Evolutionary conservation across 371 early-diverging fungal species (phyloP), one percentile per base, ranked within the genome.

Genomic region (Batrachochytrium dendrobatidis): DNA sequence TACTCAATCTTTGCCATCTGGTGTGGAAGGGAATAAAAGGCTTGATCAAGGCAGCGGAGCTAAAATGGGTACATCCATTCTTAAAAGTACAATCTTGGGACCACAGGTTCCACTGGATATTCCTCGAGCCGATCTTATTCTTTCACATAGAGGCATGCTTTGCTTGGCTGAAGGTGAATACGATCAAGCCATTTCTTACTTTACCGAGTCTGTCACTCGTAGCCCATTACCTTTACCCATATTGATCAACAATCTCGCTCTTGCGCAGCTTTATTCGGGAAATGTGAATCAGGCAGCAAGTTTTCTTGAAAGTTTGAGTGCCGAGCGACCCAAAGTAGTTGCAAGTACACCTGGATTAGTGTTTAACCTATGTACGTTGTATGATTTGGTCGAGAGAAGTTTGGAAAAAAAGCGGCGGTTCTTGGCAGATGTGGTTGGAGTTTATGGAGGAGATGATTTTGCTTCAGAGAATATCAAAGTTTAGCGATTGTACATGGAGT

Each of bases 161-260:
- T 50, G 45, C 58, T 52, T 72, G 30, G 62, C 68, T n/a, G 60
- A 65, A 5, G 66, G 68, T 31, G 55, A 65, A 22, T 65, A 52
- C 35, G 29, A 49, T 1, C 30, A 24, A 10, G 68, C 70, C 6
- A 20, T 58, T 6, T 34, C 56, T 17, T 34, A 45, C 53, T 59
- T 74, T 26, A 67, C 65, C 15, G 57, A 63, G 22, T 58, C 72
- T 24, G 25, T 72, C 4, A 62, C 64, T 6, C 52, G 51, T 5
- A 3, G 59, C 15, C 18, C 34, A 25, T 60, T 61, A 12, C 32
- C 35, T 15, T 35, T 20, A 33, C 48, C 61, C 3, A 56, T 57
- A 15, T 59, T 50, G 33, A 58, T 70, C 62, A 74, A 75, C 69
- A 75, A 75, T 52, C 55, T 75, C n/a, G 62, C 72, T n/a, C 57